phyloP scores from a whole-genome alignment of 2,329 filamentous ascomycete genomes.

The Aspergillus versicolor region DNA sequence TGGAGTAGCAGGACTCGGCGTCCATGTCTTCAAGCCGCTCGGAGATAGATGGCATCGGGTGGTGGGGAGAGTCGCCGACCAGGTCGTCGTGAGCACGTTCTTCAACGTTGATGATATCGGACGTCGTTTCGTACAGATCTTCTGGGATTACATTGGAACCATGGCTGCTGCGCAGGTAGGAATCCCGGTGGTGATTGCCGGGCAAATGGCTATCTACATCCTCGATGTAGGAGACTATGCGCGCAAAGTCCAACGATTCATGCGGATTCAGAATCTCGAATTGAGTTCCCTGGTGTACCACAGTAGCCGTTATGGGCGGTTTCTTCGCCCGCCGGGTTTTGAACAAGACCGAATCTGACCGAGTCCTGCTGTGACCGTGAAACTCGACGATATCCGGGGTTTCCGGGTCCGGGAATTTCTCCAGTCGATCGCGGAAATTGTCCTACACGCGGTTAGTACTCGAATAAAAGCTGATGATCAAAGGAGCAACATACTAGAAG shows the following conservation, averaged over 20 bases:
- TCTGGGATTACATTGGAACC: conserved; percentile 15
- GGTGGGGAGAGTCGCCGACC: conserved; percentile 21
- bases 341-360: conserved; percentile 30
- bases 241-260: conserved; percentile 34
- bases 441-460: conserved; percentile 19
- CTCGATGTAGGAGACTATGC: conserved; percentile 38
- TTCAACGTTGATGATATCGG: conserved; percentile 6
- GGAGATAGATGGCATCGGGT: conserved; percentile 28
- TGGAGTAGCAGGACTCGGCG: conserved; percentile 13
- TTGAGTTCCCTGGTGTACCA: conserved; percentile 34
- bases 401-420: conserved; percentile 21
- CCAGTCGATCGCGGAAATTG: conserved; percentile 33
- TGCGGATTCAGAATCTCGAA: conserved; percentile 42
- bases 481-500: conserved; percentile 14
- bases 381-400: conserved; percentile 18
- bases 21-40: conserved; percentile 23
- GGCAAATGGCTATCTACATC: conserved; percentile 30
- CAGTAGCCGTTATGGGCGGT: conserved; percentile 21
- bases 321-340: conserved; percentile 18
- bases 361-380: conserved; percentile 19
- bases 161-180: conserved; percentile 13
- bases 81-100: conserved; percentile 20
- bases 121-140: conserved; percentile 3
- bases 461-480: background rate
- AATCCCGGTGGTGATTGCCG: conserved; percentile 23